Evolutionary conservation across 257 asterid species (phyloP), one percentile per base, ranked within the genome.

Genomic region (Rubia yunnanensis): DNA sequence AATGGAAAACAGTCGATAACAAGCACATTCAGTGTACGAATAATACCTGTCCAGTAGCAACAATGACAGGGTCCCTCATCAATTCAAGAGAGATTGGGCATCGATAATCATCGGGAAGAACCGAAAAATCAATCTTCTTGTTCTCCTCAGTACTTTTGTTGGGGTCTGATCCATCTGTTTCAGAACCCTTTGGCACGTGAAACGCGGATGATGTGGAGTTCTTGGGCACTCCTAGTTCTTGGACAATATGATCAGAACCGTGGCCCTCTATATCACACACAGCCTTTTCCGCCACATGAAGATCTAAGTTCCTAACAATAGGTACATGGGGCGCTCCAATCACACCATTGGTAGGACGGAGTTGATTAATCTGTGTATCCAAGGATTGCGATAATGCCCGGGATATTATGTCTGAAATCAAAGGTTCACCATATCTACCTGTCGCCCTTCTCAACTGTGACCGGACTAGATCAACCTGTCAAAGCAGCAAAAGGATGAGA

Each of bases 81-180:
- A 92, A 84, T 70, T 92, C 99, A 63, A 92, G 95, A 30, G 99
- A 87, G 63, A 92, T 88, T n/a, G 99, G 99, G 74, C 99, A 92
- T 36, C 70, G 90, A 67, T 84, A 90, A 74, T 92, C 99, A 20
- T 78, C 89, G 2, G 96, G 99, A 73, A 88, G 76, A 28, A 77
- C 76, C 60, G 85, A 81, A 79, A 79, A 79, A 71, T 85, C 87
- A 1, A 72, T 59, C 80, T 87, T 82, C 74, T 80, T 82, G 80
- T 78, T 85, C 81, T 84, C 91, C 14, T 82, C 90, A 10, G 65
- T 49, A 65, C 34, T 81, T 65, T 72, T 81, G 77, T 72, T 64
- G 17, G 78, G 50, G 36, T 78, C 77, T 59, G 64, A 18, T 44
- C 58, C 64, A 80, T 58, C 52, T 4, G 56, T 57, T 57, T 73